These are phyloP conservation scores for Schwanniomyces pseudopolymorphus DNA, from an alignment of 805 yeast genomes.

Conservation along the genomic window DNA sequence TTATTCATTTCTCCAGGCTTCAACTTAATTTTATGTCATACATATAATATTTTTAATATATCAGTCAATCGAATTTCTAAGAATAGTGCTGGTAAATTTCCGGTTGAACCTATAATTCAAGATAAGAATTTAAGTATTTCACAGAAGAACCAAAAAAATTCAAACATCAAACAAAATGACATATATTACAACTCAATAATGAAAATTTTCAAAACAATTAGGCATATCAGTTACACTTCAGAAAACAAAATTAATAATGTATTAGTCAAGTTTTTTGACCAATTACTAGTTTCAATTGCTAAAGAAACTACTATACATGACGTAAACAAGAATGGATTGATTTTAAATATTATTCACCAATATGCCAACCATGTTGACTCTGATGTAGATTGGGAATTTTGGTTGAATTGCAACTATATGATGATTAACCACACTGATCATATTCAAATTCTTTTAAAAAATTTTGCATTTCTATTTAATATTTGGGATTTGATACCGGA, in stretches of 20 bases:
- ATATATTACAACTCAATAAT: conserved; percentile 38
- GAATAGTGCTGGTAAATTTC: conserved; percentile 4
- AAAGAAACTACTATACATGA: conserved; percentile 36
- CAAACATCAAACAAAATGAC: conserved; percentile 25
- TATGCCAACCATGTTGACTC: conserved; percentile 31
- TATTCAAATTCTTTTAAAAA: conserved; percentile 60
- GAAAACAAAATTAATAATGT: conserved; percentile 11
- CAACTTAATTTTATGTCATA: conserved; percentile 43
- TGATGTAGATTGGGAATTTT: conserved; percentile 69
- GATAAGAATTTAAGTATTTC: neutral
- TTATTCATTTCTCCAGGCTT: conserved; percentile 45
- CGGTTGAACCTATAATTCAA: neutral
- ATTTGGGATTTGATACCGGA: conserved; percentile 70
- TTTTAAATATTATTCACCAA: conserved; percentile 42
- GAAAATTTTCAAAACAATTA: conserved; percentile 37
- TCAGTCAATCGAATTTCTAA: conserved; percentile 24
- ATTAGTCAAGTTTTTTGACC: conserved; percentile 27
- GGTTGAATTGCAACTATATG: conserved; percentile 60
- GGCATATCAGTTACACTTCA: conserved; percentile 31
- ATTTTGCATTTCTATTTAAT: conserved; percentile 66
- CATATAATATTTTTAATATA: conserved; percentile 41
- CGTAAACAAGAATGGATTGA: conserved; percentile 34
- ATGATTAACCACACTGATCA: conserved; percentile 62
- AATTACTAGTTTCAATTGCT: conserved; percentile 35
- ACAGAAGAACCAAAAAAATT: conserved; percentile 2